Percentiles rank a stretch among this genome's conserved stretches.
These are phyloP conservation scores for Voacanga thouarsii DNA, from an alignment of 257 asterid genomes.

Conservation along the genomic window DNA sequence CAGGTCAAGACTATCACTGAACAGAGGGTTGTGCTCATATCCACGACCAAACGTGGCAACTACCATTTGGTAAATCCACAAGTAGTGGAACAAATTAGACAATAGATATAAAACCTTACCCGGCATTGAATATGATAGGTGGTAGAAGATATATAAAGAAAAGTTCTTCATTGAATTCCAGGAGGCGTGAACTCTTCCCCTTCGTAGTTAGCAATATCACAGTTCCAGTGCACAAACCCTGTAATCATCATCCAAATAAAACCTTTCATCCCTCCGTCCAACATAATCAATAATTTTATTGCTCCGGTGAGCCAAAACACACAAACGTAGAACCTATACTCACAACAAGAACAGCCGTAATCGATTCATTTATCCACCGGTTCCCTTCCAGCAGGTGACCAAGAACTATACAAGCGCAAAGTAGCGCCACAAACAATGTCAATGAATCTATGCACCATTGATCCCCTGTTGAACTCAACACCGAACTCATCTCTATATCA, in stretches of 20 bases:
- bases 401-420: slow-evolving; percentile 55
- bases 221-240: slow-evolving; percentile 62
- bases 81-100: neutral
- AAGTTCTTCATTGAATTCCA: slow-evolving; percentile 65
- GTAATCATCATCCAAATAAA: slow-evolving; percentile 14
- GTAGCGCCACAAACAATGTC: slow-evolving; percentile 54
- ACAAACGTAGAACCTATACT: slow-evolving; percentile 16
- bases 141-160: slow-evolving; percentile 79
- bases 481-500: neutral
- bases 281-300: neutral
- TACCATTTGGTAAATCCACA: neutral
- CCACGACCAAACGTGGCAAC: neutral
- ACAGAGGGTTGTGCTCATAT: neutral
- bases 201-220: slow-evolving; percentile 39
- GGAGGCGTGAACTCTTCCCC: slow-evolving; percentile 52
- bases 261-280: neutral
- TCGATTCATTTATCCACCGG: slow-evolving; percentile 69
- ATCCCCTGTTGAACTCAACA: neutral
- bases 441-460: slow-evolving; percentile 17
- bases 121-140: slow-evolving; percentile 84
- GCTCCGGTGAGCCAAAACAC: neutral
- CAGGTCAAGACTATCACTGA: neutral
- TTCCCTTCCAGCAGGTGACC: slow-evolving; percentile 55
- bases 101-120: slow-evolving; percentile 34
- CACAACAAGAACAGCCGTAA: slow-evolving; percentile 50